Conservation (phyloP, 2,329 filamentous ascomycete species). For the Acephala macrosclerotiorum region DNA sequence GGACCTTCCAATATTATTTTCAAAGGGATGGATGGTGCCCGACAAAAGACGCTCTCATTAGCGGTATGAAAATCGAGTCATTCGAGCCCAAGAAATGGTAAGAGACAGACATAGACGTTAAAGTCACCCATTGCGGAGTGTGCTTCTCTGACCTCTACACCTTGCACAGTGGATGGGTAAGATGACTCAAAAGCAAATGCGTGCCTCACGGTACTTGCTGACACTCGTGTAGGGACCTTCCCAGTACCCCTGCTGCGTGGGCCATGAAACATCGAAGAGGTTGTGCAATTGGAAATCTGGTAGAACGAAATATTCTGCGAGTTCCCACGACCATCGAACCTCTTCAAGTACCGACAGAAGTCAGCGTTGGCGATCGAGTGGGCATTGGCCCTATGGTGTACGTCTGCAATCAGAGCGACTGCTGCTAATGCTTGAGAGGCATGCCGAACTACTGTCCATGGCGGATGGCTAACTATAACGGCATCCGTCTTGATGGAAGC, state of each 20-base stretch:
- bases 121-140: conserved; percentile 57
- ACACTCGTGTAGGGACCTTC: conserved; percentile 42
- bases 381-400: neutral
- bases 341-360: neutral
- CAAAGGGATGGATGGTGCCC: conserved; percentile 41
- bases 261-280: conserved; percentile 56
- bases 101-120: conserved; percentile 56
- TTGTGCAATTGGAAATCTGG: conserved; percentile 13
- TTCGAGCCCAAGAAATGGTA: conserved; percentile 54
- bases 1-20: neutral
- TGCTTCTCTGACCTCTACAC: conserved; percentile 48
- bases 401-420: neutral
- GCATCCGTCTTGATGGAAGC: neutral
- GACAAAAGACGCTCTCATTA: conserved; percentile 37
- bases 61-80: conserved; percentile 42
- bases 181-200: neutral
- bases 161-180: conserved; percentile 38
- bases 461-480: neutral
- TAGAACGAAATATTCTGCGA: neutral
- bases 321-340: neutral
- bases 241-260: conserved; percentile 49
- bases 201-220: neutral
- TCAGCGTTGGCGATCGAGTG: neutral
- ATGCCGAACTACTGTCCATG: neutral
- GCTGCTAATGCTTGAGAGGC: neutral